Conservation (phyloP, 2,329 filamentous ascomycete species). For the Aureobasidium sp. region DNA sequence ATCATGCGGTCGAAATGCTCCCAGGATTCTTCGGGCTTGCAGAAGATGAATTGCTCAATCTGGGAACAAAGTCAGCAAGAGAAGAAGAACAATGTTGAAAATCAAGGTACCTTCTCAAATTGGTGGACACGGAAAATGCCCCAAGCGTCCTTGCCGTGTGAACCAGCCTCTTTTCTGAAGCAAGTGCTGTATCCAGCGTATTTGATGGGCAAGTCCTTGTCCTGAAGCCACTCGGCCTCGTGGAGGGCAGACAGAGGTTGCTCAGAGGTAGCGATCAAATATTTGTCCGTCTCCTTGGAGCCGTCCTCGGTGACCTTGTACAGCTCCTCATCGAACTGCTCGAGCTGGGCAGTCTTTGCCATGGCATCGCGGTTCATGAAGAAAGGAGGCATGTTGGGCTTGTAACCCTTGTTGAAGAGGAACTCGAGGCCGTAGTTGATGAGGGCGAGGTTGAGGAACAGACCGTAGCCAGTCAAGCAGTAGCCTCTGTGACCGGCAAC, state of each 20-base stretch:
- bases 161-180: constrained; percentile 91
- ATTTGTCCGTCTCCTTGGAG: constrained; percentile 74
- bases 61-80: constrained; percentile 7
- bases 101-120: constrained; percentile 73
- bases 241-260: constrained; percentile 86
- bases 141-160: constrained; percentile 90
- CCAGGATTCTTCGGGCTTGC: constrained; percentile 87
- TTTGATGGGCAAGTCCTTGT: constrained; percentile 82
- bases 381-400: constrained; percentile 64
- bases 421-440: constrained; percentile 95
- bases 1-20: constrained; percentile 94
- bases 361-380: constrained; percentile 95
- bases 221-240: constrained; percentile 84
- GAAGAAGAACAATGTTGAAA: too few species aligned
- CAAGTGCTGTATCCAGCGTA: constrained; percentile 85
- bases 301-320: constrained; percentile 91
- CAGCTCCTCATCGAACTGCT: constrained; percentile 94
- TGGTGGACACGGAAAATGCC: constrained; percentile 97
- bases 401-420: constrained; percentile 62
- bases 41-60: constrained; percentile 71
- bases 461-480: constrained; percentile 81
- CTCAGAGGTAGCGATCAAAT: constrained; percentile 76
- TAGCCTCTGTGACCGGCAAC: constrained; percentile 92
- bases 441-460: constrained; percentile 86
- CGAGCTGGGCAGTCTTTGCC: constrained; percentile 95